A percentile compares a stretch with the other conserved stretches of the same genome.
phyloP scores from a whole-genome alignment of 2,329 filamentous ascomycete species.

The Mycosphaerella sp. region DNA sequence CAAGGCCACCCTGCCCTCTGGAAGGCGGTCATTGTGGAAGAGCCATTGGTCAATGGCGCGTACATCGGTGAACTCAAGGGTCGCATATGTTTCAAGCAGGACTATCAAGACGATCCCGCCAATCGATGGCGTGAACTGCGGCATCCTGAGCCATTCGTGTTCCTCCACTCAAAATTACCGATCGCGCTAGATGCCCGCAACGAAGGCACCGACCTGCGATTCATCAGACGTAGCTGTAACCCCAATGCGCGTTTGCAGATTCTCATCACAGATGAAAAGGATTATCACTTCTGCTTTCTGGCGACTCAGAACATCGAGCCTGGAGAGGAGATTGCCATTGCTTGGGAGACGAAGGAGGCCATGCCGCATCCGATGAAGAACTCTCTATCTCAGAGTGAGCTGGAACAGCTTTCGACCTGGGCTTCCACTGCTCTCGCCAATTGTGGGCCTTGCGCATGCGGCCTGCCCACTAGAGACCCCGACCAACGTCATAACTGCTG shows the following conservation, averaged over 20 bases:
- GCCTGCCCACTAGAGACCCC: slow-evolving; percentile 32
- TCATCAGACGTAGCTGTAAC: slow-evolving; percentile 84
- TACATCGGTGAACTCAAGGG: slow-evolving; percentile 68
- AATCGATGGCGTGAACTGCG: slow-evolving; percentile 45
- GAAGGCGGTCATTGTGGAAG: slow-evolving; percentile 58
- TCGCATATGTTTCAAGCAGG: slow-evolving; percentile 42
- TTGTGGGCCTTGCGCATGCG: slow-evolving; percentile 73
- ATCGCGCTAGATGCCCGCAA: slow-evolving; percentile 87
- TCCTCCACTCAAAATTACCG: slow-evolving; percentile 75
- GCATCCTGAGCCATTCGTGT: slow-evolving; percentile 50
- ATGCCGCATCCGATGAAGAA: slow-evolving; percentile 22
- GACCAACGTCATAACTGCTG: neutral
- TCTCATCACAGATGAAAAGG: slow-evolving; percentile 67
- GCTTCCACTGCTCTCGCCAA: slow-evolving; percentile 66
- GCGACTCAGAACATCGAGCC: slow-evolving; percentile 71
- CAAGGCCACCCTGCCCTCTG: slow-evolving; percentile 60
- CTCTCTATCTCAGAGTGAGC: slow-evolving; percentile 22
- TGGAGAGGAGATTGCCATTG: slow-evolving; percentile 62
- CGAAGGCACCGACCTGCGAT: slow-evolving; percentile 80
- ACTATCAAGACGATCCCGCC: slow-evolving; percentile 42
- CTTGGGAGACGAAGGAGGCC: slow-evolving; percentile 48
- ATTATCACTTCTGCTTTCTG: slow-evolving; percentile 90
- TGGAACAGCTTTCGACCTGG: slow-evolving; percentile 50
- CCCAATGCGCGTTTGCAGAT: slow-evolving; percentile 87
- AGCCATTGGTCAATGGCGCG: slow-evolving; percentile 46